Conservation (phyloP, 164 flowering plant genomes). For the Euptelea pleiosperma region DNA sequence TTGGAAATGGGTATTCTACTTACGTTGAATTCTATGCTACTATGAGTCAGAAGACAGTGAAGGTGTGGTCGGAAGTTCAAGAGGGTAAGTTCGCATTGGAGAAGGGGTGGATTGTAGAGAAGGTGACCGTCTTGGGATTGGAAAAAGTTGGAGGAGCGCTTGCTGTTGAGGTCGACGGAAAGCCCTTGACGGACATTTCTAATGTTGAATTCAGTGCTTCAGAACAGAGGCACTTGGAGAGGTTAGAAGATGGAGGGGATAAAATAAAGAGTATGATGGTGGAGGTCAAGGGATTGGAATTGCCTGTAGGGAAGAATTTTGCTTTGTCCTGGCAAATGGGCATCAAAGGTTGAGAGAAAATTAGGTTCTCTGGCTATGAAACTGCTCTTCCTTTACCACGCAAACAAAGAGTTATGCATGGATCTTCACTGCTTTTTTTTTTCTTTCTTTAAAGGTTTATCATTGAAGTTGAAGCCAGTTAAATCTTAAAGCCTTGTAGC, state of each 20-base stretch:
- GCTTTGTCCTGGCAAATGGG: constrained; percentile 66
- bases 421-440: too few species aligned
- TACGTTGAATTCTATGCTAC: constrained; percentile 51
- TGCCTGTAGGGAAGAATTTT: constrained; percentile 62
- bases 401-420: too few species aligned
- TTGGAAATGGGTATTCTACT: constrained; percentile 54
- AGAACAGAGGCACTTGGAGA: constrained; percentile 30
- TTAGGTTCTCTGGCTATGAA: background rate
- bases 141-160: constrained; percentile 34
- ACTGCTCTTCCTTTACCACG: too few species aligned
- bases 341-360: constrained; percentile 23
- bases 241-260: constrained; percentile 32
- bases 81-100: constrained; percentile 53
- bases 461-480: too few species aligned
- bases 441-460: too few species aligned
- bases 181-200: constrained; percentile 18
- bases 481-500: too few species aligned
- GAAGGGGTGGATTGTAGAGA: constrained; percentile 48
- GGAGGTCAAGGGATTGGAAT: constrained; percentile 38
- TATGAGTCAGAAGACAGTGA: constrained; percentile 33
- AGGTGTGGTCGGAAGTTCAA: constrained; percentile 63
- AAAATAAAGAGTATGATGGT: constrained; percentile 47
- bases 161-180: constrained; percentile 42
- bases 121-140: constrained; percentile 52
- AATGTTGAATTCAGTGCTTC: constrained; percentile 23